Evolutionary conservation across 2,329 filamentous ascomycete genomes (phyloP).

Genomic region (Aspergillus novofumigatus): DNA sequence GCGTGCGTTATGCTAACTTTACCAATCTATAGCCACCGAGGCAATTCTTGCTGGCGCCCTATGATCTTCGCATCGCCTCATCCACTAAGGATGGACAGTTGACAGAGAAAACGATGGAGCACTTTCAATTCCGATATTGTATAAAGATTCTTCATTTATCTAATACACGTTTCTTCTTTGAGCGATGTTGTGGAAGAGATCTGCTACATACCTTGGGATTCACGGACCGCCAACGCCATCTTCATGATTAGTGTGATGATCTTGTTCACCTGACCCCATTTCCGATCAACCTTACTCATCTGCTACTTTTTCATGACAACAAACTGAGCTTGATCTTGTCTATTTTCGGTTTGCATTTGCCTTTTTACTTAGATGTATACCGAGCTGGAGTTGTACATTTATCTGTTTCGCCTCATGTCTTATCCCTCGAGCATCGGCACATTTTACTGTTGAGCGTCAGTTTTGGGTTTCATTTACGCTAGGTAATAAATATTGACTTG

Average conservation of each 20-base stretch:
- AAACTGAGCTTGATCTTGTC: not conserved
- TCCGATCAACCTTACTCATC: not conserved
- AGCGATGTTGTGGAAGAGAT: not conserved
- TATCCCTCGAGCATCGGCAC: not conserved
- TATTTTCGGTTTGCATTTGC: conserved; percentile 4
- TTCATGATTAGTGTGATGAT: not conserved
- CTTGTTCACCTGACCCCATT: not conserved
- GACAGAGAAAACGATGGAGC: not conserved
- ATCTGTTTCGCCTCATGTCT: not conserved
- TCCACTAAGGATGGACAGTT: not conserved
- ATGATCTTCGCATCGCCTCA: conserved; percentile 34
- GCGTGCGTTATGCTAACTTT: conserved; percentile 6
- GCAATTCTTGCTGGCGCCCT: conserved; percentile 73
- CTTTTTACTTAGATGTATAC: conserved; percentile 3
- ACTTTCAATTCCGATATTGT: not conserved
- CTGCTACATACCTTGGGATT: not conserved
- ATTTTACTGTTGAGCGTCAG: conserved; percentile 6
- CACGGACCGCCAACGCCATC: not conserved
- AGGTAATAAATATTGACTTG: not conserved
- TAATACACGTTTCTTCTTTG: not conserved
- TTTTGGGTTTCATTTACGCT: conserved; percentile 2
- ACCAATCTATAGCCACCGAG: conserved; percentile 60
- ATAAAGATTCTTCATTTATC: not conserved
- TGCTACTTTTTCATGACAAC: not conserved
- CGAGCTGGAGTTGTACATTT: conserved; percentile 11